Percentiles rank a stretch among this genome's conserved stretches.
phyloP scores from a whole-genome alignment of 306 rosid genomes.

The Vigna reflexopilosa region DNA sequence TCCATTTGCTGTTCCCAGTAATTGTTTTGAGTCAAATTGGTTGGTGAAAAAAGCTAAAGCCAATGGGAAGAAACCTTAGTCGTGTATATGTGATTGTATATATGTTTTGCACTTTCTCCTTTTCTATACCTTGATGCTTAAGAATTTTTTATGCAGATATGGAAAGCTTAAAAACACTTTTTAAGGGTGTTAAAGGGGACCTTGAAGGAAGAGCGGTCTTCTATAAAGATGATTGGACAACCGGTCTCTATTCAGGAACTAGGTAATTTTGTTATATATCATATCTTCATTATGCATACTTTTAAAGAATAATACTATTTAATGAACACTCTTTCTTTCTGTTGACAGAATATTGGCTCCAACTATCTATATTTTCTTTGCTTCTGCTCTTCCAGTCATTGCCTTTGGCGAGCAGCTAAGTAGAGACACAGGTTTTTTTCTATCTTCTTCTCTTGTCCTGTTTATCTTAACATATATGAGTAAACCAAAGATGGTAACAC shows the following conservation, averaged over 20 bases:
- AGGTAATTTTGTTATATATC: conserved; percentile 53
- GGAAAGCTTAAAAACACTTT: conserved; percentile 64
- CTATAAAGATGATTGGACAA: conserved; percentile 82
- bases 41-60: too few relatives aligned
- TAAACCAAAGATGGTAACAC: neutral
- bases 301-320: neutral
- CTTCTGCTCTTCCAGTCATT: conserved; percentile 88
- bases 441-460: neutral
- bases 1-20: too few relatives aligned
- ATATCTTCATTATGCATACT: neutral
- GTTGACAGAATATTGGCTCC: conserved; percentile 77
- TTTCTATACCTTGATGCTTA: neutral
- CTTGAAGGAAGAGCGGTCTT: conserved; percentile 62
- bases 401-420: conserved; percentile 79
- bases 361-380: conserved; percentile 75
- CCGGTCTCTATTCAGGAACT: conserved; percentile 62
- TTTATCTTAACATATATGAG: neutral
- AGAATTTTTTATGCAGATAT: conserved; percentile 45
- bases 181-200: conserved; percentile 69
- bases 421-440: conserved; percentile 65
- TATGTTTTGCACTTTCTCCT: neutral
- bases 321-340: conserved; percentile 15
- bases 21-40: too few relatives aligned
- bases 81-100: neutral
- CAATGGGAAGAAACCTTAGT: too few relatives aligned